These are phyloP conservation scores for Knoxdaviesia proteae DNA, from an alignment of 2,329 filamentous ascomycete species.

Conservation along the genomic window DNA sequence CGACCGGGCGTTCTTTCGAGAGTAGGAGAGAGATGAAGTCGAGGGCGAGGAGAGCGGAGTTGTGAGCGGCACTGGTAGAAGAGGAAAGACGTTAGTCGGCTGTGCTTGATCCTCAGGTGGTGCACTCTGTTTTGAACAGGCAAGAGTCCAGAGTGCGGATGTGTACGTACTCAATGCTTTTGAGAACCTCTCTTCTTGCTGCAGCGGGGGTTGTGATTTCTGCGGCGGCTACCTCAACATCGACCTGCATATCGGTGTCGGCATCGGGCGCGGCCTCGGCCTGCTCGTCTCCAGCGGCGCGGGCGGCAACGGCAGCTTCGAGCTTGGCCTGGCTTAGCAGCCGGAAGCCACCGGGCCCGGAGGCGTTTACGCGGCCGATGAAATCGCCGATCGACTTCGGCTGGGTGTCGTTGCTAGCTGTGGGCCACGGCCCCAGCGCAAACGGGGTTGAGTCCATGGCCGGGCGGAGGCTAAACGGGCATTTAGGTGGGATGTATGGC, in stretches of 20 bases:
- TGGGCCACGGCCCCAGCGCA: conserved; percentile 6
- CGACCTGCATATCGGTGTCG: conserved; percentile 11
- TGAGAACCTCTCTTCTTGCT: conserved; percentile 36
- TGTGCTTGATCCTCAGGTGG: not conserved
- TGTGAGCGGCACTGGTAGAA: conserved; percentile 23
- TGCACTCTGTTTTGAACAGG: not conserved
- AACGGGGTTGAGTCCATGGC: conserved; percentile 2
- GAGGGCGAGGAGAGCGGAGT: conserved; percentile 47
- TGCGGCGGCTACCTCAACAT: conserved; percentile 19
- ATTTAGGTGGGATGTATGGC: not conserved
- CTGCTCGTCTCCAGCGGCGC: conserved; percentile 22
- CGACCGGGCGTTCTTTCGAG: conserved; percentile 57
- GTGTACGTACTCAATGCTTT: conserved; percentile 30
- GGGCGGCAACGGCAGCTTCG: conserved; percentile 30
- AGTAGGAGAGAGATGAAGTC: conserved; percentile 70
- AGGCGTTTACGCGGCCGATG: conserved; percentile 56
- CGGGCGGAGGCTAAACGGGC: too few species aligned
- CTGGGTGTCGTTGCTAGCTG: conserved; percentile 31
- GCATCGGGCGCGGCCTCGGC: conserved; percentile 22
- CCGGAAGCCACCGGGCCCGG: conserved; percentile 60
- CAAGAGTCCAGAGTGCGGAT: not conserved
- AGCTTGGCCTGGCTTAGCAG: conserved; percentile 56
- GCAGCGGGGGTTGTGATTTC: conserved; percentile 20
- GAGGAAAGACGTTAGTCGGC: not conserved
- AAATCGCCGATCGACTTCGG: conserved; percentile 48